Percentiles rank a stretch among this genome's conserved stretches.
phyloP scores from a whole-genome alignment of 2,329 filamentous ascomycete species.

The Fusarium multiceps region DNA sequence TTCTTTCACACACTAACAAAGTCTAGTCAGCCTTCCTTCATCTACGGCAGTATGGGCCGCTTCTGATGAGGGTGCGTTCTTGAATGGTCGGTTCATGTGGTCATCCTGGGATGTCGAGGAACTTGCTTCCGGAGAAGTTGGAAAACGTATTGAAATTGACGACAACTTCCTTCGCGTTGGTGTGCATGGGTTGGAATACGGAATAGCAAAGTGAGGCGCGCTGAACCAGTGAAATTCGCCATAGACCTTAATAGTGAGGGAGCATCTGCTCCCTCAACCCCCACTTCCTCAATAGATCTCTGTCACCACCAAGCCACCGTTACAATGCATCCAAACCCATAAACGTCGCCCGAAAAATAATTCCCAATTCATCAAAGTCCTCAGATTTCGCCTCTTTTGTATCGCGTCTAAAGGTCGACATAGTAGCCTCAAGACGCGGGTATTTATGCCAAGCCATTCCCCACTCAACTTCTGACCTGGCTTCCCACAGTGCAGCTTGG shows the following conservation, averaged over 20 bases:
- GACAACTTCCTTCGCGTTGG: slow-evolving; percentile 1
- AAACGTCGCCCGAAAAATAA: background rate
- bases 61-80: background rate
- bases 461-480: background rate
- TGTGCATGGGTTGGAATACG: background rate
- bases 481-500: slow-evolving; percentile 3
- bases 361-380: slow-evolving; percentile 3
- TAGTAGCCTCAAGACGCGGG: background rate
- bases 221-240: too few species aligned
- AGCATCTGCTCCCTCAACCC: background rate
- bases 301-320: background rate
- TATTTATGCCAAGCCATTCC: background rate
- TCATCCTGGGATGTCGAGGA: slow-evolving; percentile 10
- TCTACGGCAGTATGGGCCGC: background rate
- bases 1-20: rapidly evolving
- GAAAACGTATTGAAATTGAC: background rate
- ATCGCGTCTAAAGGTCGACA: background rate
- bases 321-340: background rate
- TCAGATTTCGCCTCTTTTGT: background rate
- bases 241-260: background rate
- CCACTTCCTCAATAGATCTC: background rate
- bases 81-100: slow-evolving; percentile 12
- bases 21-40: background rate
- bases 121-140: background rate
- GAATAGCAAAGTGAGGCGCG: background rate